phyloP scores from a whole-genome alignment of 225 moss, liverwort and hornwort genomes.

The Sphagnum tenellum region DNA sequence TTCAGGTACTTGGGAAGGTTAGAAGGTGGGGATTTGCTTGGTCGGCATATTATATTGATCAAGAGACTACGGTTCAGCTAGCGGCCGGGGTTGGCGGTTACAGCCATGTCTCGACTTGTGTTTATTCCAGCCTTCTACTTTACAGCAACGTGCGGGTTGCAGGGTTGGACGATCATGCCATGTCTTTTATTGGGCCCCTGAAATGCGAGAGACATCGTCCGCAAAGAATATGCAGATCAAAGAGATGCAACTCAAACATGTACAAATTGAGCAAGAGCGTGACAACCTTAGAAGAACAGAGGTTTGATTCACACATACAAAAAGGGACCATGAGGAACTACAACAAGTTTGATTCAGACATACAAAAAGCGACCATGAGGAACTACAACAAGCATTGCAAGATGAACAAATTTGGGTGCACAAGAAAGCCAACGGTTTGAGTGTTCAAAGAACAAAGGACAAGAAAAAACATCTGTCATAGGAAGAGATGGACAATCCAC shows the following conservation, averaged over 20 bases:
- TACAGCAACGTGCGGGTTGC: conserved; percentile 62
- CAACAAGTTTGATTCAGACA: too few species aligned
- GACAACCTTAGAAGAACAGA: conserved; percentile 30
- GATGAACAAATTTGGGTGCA: conserved; percentile 9
- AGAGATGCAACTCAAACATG: conserved; percentile 37
- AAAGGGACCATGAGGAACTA: conserved; percentile 24
- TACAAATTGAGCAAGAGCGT: conserved; percentile 42
- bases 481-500: conserved; percentile 11
- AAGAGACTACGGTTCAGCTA: conserved; percentile 31
- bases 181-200: conserved; percentile 53
- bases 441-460: neutral
- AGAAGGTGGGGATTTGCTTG: conserved; percentile 72
- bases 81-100: conserved; percentile 30
- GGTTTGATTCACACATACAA: conserved; percentile 33
- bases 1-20: too few species aligned
- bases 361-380: too few species aligned
- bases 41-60: conserved; percentile 51
- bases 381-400: conserved; percentile 13
- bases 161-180: conserved; percentile 82
- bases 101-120: conserved; percentile 26
- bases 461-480: conserved; percentile 1
- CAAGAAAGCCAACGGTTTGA: neutral
- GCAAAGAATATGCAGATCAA: conserved; percentile 52
- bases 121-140: conserved; percentile 78
- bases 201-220: conserved; percentile 19